Percentiles rank a stretch among this genome's conserved stretches.
Evolutionary conservation across 2,329 filamentous ascomycete species (phyloP).

Genomic region (Penicillium sp.): DNA sequence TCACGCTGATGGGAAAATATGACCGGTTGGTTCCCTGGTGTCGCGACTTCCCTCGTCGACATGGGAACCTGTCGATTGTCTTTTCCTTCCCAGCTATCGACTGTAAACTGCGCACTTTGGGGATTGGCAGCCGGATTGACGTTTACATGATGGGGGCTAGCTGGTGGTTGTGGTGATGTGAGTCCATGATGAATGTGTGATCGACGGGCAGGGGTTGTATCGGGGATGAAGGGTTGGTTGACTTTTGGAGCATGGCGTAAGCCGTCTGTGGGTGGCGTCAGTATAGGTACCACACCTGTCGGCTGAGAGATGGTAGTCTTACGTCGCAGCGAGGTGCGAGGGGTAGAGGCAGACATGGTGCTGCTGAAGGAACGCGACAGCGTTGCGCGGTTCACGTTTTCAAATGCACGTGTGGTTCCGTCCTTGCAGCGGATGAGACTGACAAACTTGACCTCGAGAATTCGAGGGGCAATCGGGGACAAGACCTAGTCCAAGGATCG

Average conservation of each 20-base stretch:
- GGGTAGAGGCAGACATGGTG: slow-evolving; percentile 24
- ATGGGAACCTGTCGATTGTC: slow-evolving; percentile 38
- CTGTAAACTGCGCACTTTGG: slow-evolving; percentile 28
- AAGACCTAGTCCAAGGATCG: not conserved
- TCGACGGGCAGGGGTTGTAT: slow-evolving; percentile 37
- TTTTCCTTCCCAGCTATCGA: slow-evolving; percentile 40
- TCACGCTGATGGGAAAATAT: slow-evolving; percentile 31
- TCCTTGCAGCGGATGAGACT: not conserved
- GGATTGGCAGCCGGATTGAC: slow-evolving; percentile 32
- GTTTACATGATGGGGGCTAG: slow-evolving; percentile 22
- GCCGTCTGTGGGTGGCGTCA: slow-evolving; percentile 31
- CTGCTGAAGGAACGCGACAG: not conserved
- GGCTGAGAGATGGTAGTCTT: not conserved
- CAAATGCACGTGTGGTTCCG: not conserved
- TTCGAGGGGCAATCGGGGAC: not conserved
- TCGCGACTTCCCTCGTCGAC: slow-evolving; percentile 41
- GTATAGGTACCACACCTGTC: not conserved
- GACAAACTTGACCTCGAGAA: not conserved
- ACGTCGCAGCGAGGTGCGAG: slow-evolving; percentile 27
- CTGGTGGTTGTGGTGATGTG: slow-evolving; percentile 35
- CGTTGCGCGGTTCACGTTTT: not conserved
- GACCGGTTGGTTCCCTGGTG: slow-evolving; percentile 43
- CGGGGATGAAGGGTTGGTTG: slow-evolving; percentile 41
- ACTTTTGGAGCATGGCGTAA: slow-evolving; percentile 40
- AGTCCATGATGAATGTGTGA: slow-evolving; percentile 28